Conservation (phyloP, 2,329 filamentous ascomycete species). For the Cytospora mali region DNA sequence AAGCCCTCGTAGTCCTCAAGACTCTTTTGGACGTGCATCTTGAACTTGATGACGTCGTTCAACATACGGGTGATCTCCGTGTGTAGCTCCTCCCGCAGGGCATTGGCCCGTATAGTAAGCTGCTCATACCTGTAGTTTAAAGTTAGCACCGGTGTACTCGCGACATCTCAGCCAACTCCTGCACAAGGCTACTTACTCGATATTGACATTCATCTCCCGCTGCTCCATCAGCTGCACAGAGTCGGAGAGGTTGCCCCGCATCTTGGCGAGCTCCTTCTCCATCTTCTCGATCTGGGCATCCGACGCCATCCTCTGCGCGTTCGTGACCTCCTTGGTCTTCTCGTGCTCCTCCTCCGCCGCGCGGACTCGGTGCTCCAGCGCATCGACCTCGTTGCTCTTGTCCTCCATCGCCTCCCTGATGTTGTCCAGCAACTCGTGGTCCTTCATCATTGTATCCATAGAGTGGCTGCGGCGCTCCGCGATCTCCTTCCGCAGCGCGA, state of each 20-base stretch:
- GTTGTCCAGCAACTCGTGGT: conserved; percentile 88
- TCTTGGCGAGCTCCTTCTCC: conserved; percentile 96
- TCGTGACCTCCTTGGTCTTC: conserved; percentile 84
- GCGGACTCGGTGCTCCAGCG: conserved; percentile 82
- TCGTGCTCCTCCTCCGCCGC: conserved; percentile 93
- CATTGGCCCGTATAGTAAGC: conserved; percentile 78
- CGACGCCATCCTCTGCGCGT: conserved; percentile 81
- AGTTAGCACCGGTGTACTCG: conserved; percentile 14
- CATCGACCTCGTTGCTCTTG: conserved; percentile 89
- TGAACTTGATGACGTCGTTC: conserved; percentile 98
- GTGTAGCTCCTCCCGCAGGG: conserved; percentile 94
- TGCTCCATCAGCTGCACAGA: conserved; percentile 92
- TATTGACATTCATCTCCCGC: conserved; percentile 92
- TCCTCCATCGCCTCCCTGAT: conserved; percentile 98
- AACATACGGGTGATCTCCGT: conserved; percentile 95
- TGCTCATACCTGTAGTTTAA: conserved; percentile 75
- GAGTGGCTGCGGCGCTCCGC: conserved; percentile 82
- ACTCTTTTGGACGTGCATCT: conserved; percentile 91
- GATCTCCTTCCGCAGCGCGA: conserved; percentile 82
- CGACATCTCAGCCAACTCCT: background rate
- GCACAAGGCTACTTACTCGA: conserved; percentile 67
- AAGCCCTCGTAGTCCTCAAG: conserved; percentile 94
- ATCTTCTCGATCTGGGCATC: conserved; percentile 98
- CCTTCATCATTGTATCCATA: conserved; percentile 90
- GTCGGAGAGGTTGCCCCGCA: conserved; percentile 81